Base-by-base conservation (phyloP, 2,329 filamentous ascomycete species). In the Tricladium varicosporioides region DNA sequence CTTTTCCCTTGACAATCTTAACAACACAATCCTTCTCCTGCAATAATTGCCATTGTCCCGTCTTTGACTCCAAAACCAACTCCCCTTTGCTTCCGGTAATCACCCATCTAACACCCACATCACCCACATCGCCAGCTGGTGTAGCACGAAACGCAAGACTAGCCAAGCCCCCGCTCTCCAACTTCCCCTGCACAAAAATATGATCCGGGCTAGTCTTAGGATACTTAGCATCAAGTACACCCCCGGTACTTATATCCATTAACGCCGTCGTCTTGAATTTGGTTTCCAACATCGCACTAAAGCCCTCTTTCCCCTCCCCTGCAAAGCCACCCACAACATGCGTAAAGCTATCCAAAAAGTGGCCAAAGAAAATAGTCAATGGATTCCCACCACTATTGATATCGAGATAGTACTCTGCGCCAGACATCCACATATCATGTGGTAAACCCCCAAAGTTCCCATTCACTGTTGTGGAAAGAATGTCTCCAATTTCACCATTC, bases 401-500 rank as follows among this genome's bases (percentile, higher is more conserved):
- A 22, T 50, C 56, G 31, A 63, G 51, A 42, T 54, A 64, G 22
- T 60, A 62, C 11, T 62, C 55, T n/a, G 49, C 60, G 18, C 51
- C 56, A 13, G 33, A 18, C 14, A 44, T n/a, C 1, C 31, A 53
- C 2, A 56, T 33, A 14, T 46, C 53, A 42, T 48, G 33, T 16
- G 52, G 52, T 10, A 55, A 14, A 10, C 13, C 27, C 3, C 48
- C 19, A 13, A 58, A 53, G n/a, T 44, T 52, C 9, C 44, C 55
- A 8, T 14, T 45, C 2, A 57, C 55, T 7, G 44, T 54, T 9
- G 49, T 48, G 14, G 56, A 57, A 7, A 64, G 44, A 1, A 81
- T 68, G 33, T 71, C 71, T 1, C 78, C 80, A 11, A 81, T 71
- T 40, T 72, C 70, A 1, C 76, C 76, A 1, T 68, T 68, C 1